Evolutionary conservation across 768 basidiomycete genomes (phyloP), one percentile per base, ranked within the genome.

Genomic region (Chalciporus chontae): DNA sequence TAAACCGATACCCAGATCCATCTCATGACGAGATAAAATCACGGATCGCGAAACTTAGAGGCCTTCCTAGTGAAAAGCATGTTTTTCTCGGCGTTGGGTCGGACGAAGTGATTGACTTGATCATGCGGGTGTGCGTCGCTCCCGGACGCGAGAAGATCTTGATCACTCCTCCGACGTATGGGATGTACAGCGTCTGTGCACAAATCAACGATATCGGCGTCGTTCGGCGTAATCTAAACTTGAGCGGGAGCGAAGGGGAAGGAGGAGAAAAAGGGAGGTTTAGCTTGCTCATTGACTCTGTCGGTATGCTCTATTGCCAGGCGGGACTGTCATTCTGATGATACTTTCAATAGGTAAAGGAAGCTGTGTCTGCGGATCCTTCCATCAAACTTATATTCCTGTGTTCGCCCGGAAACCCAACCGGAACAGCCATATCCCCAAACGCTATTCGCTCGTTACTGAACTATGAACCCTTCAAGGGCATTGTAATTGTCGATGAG

Each of bases 401-500:
- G 40, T 96, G 94, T 68, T 97, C 95, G 1, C 96, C 96, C 3
- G 96, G 96, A 2, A 99, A 98, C 65, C 96, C 96, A 0, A 94
- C 94, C 0, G 93, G 94, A 8, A 97, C 94, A 0, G 68, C 85
- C 23, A 82, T 98, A 45, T 78, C 91, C 0, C 78, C 94, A 21
- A 60, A 76, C 9, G 77, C 84, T 11, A 74, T 98, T 51, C 77
- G 81, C 1, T 61, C 77, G 9, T 68, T 98, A 14, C 73, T 95
- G 21, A 84, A 93, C 26, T 89, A 89, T 67, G 77, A 83, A 8
- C 73, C 75, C 0, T 98, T 90, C 79, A 90, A 84, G 57, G 96
- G 96, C 8, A 83, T 99, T 53, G 85, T 97, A 34, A 78, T 95
- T 24, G 85, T 98, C 5, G 96, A 99, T 62, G 96, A 99, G 67